These are phyloP conservation scores for Ophryocystis elektroscirrha DNA, from an alignment of 169 alveolate species.

Conservation along the genomic window DNA sequence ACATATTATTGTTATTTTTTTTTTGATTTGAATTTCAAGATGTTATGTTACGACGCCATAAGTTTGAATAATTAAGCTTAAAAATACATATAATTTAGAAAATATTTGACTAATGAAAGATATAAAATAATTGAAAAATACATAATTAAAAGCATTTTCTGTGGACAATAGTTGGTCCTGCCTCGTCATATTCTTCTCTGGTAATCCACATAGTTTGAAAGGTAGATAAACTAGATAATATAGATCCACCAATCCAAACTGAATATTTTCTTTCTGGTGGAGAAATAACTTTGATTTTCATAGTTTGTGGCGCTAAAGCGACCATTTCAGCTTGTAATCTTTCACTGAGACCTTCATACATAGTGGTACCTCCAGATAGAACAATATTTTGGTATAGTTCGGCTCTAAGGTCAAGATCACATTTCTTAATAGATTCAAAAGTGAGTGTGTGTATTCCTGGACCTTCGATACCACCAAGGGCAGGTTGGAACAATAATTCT, in stretches of 20 bases:
- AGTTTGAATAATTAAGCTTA: too few relatives aligned
- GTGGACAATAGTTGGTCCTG: slow-evolving; percentile 86
- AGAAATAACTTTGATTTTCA: slow-evolving; percentile 89
- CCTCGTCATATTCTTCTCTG: slow-evolving; percentile 79
- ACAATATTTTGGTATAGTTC: slow-evolving; percentile 79
- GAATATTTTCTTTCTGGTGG: slow-evolving; percentile 94
- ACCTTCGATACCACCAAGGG: slow-evolving; percentile 48
- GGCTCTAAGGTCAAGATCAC: slow-evolving; percentile 82
- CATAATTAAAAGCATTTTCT: slow-evolving; percentile 45
- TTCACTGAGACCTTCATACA: slow-evolving; percentile 84
- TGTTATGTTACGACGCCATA: too few relatives aligned
- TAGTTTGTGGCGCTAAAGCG: slow-evolving; percentile 66
- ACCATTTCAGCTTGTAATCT: slow-evolving; percentile 64
- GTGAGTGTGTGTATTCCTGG: slow-evolving; percentile 75
- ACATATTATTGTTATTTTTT: too few relatives aligned
- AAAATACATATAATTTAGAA: too few relatives aligned
- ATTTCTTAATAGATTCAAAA: slow-evolving; percentile 77
- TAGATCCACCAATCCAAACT: slow-evolving; percentile 97
- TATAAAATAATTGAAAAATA: neutral
- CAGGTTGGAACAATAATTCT: slow-evolving; percentile 89
- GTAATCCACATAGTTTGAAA: slow-evolving; percentile 93
- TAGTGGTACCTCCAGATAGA: slow-evolving; percentile 90
- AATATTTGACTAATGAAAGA: too few relatives aligned
- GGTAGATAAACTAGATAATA: slow-evolving; percentile 72
- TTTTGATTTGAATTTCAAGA: too few relatives aligned